Base-by-base conservation (phyloP, 768 basidiomycete genomes). In the Tylopilus cervinicoccineus region DNA sequence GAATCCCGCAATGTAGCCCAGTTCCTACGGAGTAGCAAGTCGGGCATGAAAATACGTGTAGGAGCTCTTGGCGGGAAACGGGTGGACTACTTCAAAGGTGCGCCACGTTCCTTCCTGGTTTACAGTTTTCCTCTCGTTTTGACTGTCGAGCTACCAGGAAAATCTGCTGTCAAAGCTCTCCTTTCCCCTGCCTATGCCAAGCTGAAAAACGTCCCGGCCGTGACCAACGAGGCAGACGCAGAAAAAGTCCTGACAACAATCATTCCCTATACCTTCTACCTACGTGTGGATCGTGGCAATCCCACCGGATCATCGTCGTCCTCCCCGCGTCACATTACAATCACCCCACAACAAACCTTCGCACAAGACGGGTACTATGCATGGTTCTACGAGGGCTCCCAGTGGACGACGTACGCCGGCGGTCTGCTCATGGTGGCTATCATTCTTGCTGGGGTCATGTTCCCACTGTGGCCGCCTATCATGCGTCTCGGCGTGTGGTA, bases 51-150 rank as follows among this genome's bases (percentile, higher is more conserved):
- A 74, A 79, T 85, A 45, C 79, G 91, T 54, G 84, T 87, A 10
- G 96, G 96, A 19, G 87, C 93, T 9, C 71, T 97, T 61, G 91
- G 91, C 58, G 95, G 95, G 20, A 96, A 95, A 69, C 84, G 95
- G 29, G 72, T 94, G 43, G 95, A 98, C 69, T 99, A 98, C 72
- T 99, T 98, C 77, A 99, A 93, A 75, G 96, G 95, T 93, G 43
- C 57, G 77, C 27, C 28, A 22, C 20, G 11, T 2, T 17, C 19
- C 23, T 20, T 26, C 22, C 22, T 20, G 0, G 2, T 34, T 14
- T 12, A n/a, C n/a, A n/a, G 8, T 19, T 55, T 28, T 37, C 7
- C 8, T 11, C 4, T 13, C 31, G 1, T 24, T 13, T 22, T 44
- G 20, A 54, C 38, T 13, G 6, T 20, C 27, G 10, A 16, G 26